Percentiles rank a stretch among this genome's conserved stretches.
These are phyloP conservation scores for Penicillium psychrofluorescens DNA, from an alignment of 495 filamentous ascomycete genomes.

Conservation along the genomic window DNA sequence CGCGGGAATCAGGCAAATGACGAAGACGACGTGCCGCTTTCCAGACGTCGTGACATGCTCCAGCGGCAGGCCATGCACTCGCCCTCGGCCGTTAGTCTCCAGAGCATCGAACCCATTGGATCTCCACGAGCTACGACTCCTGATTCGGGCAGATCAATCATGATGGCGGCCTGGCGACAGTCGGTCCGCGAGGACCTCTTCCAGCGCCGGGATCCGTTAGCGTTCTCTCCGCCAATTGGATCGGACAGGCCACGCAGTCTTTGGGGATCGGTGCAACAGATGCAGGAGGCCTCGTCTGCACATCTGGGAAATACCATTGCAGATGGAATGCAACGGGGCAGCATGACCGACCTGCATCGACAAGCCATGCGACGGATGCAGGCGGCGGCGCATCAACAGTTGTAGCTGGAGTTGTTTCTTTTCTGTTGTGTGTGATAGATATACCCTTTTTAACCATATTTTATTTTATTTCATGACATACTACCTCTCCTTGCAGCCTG, in stretches of 20 bases:
- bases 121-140: slow-evolving; percentile 10
- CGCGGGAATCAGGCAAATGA: background rate
- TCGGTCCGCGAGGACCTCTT: slow-evolving; percentile 58
- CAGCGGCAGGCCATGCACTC: slow-evolving; percentile 28
- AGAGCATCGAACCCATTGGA: slow-evolving; percentile 9
- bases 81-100: slow-evolving; percentile 9
- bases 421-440: too few species aligned
- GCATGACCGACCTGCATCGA: slow-evolving; percentile 70
- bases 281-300: slow-evolving; percentile 22
- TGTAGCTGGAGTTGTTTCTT: slow-evolving; percentile 1
- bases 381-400: slow-evolving; percentile 51
- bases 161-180: slow-evolving; percentile 70
- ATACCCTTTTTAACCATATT: too few species aligned
- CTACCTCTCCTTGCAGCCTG: too few species aligned
- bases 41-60: slow-evolving; percentile 51
- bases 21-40: slow-evolving; percentile 66
- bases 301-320: slow-evolving; percentile 51
- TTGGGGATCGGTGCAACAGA: slow-evolving; percentile 21
- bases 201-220: slow-evolving; percentile 32
- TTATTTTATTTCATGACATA: too few species aligned
- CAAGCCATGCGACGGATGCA: slow-evolving; percentile 83
- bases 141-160: slow-evolving; percentile 43
- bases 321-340: slow-evolving; percentile 66
- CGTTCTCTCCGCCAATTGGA: slow-evolving; percentile 4
- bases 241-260: slow-evolving; percentile 14